Conservation (phyloP, 768 basidiomycete genomes). For the Neoboletus subvelutipes region DNA sequence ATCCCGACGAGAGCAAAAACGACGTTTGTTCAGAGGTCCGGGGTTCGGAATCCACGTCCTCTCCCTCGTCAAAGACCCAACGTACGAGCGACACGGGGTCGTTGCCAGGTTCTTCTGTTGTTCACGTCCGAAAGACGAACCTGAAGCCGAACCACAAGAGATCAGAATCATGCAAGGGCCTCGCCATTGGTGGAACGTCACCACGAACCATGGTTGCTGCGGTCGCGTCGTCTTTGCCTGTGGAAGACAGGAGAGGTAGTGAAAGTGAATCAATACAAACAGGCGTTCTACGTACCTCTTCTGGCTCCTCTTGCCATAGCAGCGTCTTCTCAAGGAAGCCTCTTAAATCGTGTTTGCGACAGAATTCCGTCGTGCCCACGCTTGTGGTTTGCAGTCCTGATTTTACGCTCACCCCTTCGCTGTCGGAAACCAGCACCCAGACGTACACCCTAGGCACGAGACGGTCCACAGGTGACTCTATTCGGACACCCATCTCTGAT, state of each 20-base stretch:
- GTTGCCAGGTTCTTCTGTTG: not conserved
- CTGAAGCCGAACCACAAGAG: conserved; percentile 3
- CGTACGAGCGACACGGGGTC: not conserved
- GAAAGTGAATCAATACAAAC: not conserved
- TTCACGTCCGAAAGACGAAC: not conserved
- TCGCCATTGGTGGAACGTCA: conserved; percentile 7
- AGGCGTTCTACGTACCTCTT: not conserved
- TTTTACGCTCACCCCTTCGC: not conserved
- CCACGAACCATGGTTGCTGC: not conserved
- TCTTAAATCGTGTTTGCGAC: conserved; percentile 15
- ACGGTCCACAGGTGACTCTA: conserved; percentile 8
- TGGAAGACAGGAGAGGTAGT: not conserved
- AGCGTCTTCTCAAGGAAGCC: conserved; percentile 4
- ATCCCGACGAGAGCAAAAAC: not conserved
- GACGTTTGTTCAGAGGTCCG: not conserved
- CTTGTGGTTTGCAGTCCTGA: not conserved
- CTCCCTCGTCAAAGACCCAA: not conserved
- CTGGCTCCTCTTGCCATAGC: not conserved
- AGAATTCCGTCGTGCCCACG: not conserved
- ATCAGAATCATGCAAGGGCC: conserved; percentile 13
- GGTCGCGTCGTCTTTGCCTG: not conserved
- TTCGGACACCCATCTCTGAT: conserved; percentile 19
- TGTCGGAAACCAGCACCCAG: not conserved
- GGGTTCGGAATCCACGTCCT: not conserved
- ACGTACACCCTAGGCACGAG: not conserved